phyloP scores from a whole-genome alignment of 768 basidiomycete genomes.

The Rhodotorula paludigena region DNA sequence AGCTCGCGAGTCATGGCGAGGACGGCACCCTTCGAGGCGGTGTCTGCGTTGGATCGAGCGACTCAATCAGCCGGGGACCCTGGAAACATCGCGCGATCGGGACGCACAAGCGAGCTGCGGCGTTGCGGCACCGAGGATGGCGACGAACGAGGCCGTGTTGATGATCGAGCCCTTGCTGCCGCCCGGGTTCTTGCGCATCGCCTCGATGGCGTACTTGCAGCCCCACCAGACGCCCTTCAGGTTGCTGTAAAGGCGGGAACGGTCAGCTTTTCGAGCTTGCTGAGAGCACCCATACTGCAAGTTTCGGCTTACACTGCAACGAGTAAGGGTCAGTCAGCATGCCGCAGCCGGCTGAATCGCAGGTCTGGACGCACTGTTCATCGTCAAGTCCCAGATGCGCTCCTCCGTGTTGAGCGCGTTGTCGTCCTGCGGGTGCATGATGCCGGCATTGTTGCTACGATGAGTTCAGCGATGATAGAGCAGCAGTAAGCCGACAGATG shows the following conservation, averaged over 20 bases:
- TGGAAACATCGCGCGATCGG: background rate
- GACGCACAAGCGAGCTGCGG: conserved; percentile 86
- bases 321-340: background rate
- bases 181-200: conserved; percentile 87
- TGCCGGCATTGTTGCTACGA: conserved; percentile 56
- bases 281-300: background rate
- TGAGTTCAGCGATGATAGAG: background rate
- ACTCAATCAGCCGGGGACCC: too few species aligned
- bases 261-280: background rate
- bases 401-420: conserved; percentile 95
- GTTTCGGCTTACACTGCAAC: background rate
- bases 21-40: conserved; percentile 95
- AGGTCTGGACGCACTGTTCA: conserved; percentile 20
- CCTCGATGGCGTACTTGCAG: conserved; percentile 92
- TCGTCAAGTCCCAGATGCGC: conserved; percentile 70
- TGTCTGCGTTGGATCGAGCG: conserved; percentile 57
- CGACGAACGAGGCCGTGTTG: conserved; percentile 97
- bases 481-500: too few species aligned
- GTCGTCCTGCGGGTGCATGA: conserved; percentile 95
- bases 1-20: conserved; percentile 96
- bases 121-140: conserved; percentile 89
- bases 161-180: conserved; percentile 81
- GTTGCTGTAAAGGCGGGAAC: conserved; percentile 72
- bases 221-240: conserved; percentile 99
- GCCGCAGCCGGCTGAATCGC: too few species aligned